phyloP scores from a whole-genome alignment of 257 asterid species.

The Solanum dulcamara region DNA sequence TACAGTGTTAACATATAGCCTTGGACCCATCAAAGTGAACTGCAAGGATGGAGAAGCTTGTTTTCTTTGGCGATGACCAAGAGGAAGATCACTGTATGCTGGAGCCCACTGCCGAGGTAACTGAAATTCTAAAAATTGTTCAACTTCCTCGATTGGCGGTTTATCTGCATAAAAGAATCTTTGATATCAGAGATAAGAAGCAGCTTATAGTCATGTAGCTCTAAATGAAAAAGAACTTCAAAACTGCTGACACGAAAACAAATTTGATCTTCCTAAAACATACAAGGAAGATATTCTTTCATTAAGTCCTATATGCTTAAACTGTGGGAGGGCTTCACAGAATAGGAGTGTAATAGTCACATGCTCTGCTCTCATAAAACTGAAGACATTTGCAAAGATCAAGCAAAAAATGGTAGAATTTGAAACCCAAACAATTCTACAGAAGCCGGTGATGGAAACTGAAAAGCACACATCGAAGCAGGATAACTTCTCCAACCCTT shows the following conservation, averaged over 20 bases:
- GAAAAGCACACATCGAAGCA: neutral
- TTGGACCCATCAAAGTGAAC: conserved; percentile 79
- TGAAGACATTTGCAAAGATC: neutral
- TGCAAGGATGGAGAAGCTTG: conserved; percentile 77
- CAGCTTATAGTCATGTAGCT: neutral
- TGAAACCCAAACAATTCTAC: neutral
- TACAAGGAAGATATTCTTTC: neutral
- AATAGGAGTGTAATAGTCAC: neutral
- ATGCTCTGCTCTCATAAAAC: neutral
- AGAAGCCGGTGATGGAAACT: neutral
- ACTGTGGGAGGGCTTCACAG: neutral
- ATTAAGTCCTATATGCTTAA: neutral
- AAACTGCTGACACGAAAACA: neutral
- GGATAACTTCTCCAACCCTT: neutral
- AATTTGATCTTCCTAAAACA: neutral
- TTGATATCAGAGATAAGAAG: conserved; percentile 6
- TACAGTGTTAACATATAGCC: conserved; percentile 75
- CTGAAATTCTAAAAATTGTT: conserved; percentile 81
- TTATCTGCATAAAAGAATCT: conserved; percentile 42
- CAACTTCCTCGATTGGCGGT: conserved; percentile 84
- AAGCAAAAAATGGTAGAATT: neutral
- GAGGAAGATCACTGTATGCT: conserved; percentile 77
- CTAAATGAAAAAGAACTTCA: neutral
- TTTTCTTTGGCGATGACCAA: conserved; percentile 57
- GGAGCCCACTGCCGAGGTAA: conserved; percentile 98